Conservation (phyloP, 164 flowering plant species). For the Pachysandra terminalis region DNA sequence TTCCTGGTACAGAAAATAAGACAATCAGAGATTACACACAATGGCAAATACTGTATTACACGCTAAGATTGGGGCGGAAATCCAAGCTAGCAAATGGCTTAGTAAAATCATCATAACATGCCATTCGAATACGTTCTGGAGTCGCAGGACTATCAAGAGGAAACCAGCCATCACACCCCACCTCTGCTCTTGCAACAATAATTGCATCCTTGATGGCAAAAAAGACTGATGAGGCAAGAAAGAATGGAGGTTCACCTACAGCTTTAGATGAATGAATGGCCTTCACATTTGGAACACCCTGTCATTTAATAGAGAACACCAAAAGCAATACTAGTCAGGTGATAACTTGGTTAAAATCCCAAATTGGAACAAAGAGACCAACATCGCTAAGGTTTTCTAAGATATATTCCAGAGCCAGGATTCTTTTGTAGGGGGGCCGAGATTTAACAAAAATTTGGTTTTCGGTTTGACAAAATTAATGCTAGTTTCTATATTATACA, state of each 20-base stretch:
- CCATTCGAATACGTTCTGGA: constrained; percentile 95
- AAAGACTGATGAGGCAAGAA: constrained; percentile 83
- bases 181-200: constrained; percentile 75
- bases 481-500: too few relatives aligned
- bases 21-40: background rate
- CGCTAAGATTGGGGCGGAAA: constrained; percentile 78
- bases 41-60: constrained; percentile 27
- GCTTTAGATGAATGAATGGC: constrained; percentile 98
- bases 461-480: too few relatives aligned
- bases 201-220: constrained; percentile 97
- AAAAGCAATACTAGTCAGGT: background rate
- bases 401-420: too few relatives aligned
- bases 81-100: constrained; percentile 38
- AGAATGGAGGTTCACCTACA: constrained; percentile 97
- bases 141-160: constrained; percentile 96
- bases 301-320: constrained; percentile 12
- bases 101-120: constrained; percentile 78
- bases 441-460: too few relatives aligned
- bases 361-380: too few relatives aligned
- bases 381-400: too few relatives aligned
- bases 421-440: too few relatives aligned
- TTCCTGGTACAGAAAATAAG: background rate
- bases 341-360: too few relatives aligned
- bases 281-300: constrained; percentile 77
- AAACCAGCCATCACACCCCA: constrained; percentile 70